phyloP scores from a whole-genome alignment of 176 grass and related monocot genomes.

The Bonia amplexicaulis region DNA sequence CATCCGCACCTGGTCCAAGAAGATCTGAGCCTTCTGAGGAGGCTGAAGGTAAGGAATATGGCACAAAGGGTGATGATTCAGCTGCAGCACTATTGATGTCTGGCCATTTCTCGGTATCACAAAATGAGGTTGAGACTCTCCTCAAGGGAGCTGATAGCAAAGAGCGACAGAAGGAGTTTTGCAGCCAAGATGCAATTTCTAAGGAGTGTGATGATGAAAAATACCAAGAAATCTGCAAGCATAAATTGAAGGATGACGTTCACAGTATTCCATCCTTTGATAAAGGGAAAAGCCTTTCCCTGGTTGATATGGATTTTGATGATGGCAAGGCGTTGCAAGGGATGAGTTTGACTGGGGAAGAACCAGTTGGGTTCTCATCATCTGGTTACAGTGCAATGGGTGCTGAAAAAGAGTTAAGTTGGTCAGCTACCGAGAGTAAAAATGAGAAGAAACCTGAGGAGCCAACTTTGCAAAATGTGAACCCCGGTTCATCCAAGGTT shows the following conservation, averaged over 20 bases:
- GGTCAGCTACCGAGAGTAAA: background rate
- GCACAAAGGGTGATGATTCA: constrained; percentile 22
- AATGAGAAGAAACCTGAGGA: constrained; percentile 11
- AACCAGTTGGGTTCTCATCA: background rate
- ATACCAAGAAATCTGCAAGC: constrained; percentile 13
- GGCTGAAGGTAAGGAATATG: constrained; percentile 41
- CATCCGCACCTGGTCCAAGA: constrained; percentile 20
- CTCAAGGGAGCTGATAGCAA: constrained; percentile 26
- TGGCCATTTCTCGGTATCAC: constrained; percentile 57
- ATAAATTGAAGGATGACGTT: constrained; percentile 24
- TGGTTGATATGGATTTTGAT: constrained; percentile 28
- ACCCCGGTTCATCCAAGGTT: constrained; percentile 8
- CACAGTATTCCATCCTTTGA: constrained; percentile 22
- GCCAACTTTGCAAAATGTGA: background rate
- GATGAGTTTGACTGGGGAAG: constrained; percentile 2
- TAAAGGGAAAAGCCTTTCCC: constrained; percentile 34
- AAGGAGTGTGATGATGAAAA: background rate
- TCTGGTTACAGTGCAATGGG: constrained; percentile 6
- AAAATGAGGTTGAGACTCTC: constrained; percentile 37
- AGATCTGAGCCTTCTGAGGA: constrained; percentile 20
- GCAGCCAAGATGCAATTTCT: constrained; percentile 20
- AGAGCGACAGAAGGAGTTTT: constrained; percentile 12
- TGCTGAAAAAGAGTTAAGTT: constrained; percentile 21
- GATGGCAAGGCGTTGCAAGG: background rate
- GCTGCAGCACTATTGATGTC: constrained; percentile 61